Base-by-base conservation (phyloP, 768 basidiomycete genomes). In the Tylopilus felleus region DNA sequence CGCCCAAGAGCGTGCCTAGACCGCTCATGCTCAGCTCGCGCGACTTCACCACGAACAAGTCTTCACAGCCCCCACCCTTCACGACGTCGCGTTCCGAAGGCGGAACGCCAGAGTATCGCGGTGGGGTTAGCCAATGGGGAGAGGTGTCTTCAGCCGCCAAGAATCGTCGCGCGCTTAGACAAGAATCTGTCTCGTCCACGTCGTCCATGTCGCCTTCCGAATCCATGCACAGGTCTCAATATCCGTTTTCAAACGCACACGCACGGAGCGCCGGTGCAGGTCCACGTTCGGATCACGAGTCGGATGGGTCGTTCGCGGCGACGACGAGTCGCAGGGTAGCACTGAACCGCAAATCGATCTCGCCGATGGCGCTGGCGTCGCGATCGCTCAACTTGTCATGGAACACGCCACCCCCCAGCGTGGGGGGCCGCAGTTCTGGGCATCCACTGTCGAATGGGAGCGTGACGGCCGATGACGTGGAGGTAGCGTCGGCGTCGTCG, bases 151-250 rank as follows among this genome's bases (percentile, higher is more conserved):
- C 70, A 38, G 62, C 71, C 47, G 74, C 31, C 38, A 53, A 53
- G 47, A 55, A 76, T 59, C 65, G 71, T 4, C 74, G 73, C 19
- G 62, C 66, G 22, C 57, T 78, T 25, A 76, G 75, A 60, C 75
- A 78, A 28, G 80, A 76, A 49, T 88, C 86, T 1, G 72, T 79
- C 60, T 89, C 88, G 9, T 84, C 86, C 2, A 63, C 77, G 2
- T 86, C 86, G 1, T 86, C 88, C 1, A 58, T 84, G 17, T 84
- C 85, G 3, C 80, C 80, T 4, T 78, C 82, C 13, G 84, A 84
- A 56, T 74, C 71, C 1, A 56, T 75, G 45, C 70, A 72, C 4
- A 65, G 65, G 16, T 50, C 41, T 10, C 67, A 69, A 17, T 71
- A 67, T 53, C 66, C 73, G 16, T 40, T 36, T 25, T 22, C 60